Percentiles rank a stretch among this genome's conserved stretches.
Conservation (phyloP, 2,329 filamentous ascomycete genomes). For the Trichoderma guizhouense region DNA sequence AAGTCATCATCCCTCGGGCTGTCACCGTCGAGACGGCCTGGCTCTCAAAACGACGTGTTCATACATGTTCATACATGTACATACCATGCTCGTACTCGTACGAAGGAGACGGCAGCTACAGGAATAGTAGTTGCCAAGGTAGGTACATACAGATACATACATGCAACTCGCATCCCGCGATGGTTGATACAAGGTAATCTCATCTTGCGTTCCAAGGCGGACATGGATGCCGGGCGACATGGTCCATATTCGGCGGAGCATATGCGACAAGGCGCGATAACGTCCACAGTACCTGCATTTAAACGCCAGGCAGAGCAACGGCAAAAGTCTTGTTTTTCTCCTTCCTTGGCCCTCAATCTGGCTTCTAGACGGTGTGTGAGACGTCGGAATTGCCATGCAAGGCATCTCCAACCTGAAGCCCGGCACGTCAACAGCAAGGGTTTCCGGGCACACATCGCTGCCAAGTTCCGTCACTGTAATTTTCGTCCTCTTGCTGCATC, state of each 20-base stretch:
- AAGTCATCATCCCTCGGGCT: not conserved
- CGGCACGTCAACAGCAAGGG: not conserved
- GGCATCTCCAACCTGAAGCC: not conserved
- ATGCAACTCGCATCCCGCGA: not conserved
- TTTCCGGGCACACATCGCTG: not conserved
- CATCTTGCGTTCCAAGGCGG: not conserved
- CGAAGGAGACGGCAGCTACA: not conserved
- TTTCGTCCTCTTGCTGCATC: not conserved
- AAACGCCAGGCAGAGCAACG: not conserved
- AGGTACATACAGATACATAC: not conserved
- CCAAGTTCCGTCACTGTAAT: not conserved
- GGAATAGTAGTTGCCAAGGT: not conserved
- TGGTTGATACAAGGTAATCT: not conserved
- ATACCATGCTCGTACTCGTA: too few species aligned
- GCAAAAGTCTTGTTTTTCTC: not conserved
- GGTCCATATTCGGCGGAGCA: not conserved
- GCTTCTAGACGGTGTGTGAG: conserved; percentile 9
- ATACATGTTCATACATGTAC: not conserved
- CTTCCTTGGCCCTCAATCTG: not conserved
- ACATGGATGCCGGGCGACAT: not conserved
- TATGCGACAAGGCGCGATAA: not conserved
- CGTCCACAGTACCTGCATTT: conserved; percentile 13
- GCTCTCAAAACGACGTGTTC: not conserved
- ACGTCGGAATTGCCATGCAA: conserved; percentile 10
- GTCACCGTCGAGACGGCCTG: not conserved